Percentiles rank a stretch among this genome's conserved stretches.
Evolutionary conservation across 768 basidiomycete species (phyloP).

Genomic region (Suillus paluster): DNA sequence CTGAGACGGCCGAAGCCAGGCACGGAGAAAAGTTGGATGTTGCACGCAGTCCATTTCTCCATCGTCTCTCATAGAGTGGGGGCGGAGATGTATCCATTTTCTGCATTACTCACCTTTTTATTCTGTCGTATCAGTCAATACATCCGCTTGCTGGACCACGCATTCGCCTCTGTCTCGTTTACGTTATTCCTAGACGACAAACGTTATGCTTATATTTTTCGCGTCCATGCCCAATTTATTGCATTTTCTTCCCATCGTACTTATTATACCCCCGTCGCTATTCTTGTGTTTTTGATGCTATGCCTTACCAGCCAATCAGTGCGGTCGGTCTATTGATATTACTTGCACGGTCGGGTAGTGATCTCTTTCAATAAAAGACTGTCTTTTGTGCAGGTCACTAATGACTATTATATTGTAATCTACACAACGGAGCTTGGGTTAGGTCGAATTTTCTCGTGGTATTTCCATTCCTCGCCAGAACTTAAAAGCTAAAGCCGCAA

Average conservation of each 20-base stretch:
- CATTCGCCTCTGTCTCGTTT: constrained; percentile 21
- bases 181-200: constrained; percentile 4
- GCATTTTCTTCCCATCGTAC: background rate
- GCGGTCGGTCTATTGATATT: background rate
- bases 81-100: background rate
- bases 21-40: background rate
- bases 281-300: constrained; percentile 7
- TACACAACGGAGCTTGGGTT: background rate
- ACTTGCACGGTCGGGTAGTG: constrained; percentile 3
- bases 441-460: background rate
- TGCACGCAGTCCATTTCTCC: background rate
- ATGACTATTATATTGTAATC: constrained; percentile 1
- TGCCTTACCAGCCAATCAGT: background rate
- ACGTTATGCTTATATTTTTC: constrained; percentile 9
- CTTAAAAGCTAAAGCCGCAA: constrained; percentile 23
- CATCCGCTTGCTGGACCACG: constrained; percentile 36
- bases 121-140: constrained; percentile 4
- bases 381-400: constrained; percentile 6
- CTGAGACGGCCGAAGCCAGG: background rate
- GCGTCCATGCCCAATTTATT: background rate
- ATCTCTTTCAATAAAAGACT: background rate
- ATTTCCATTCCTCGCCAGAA: constrained; percentile 20
- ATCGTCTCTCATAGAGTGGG: background rate
- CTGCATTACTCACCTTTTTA: background rate
- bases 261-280: constrained; percentile 4